These are phyloP conservation scores for Pythium guiyangense DNA, from an alignment of 352 stramenopile species.

Conservation along the genomic window DNA sequence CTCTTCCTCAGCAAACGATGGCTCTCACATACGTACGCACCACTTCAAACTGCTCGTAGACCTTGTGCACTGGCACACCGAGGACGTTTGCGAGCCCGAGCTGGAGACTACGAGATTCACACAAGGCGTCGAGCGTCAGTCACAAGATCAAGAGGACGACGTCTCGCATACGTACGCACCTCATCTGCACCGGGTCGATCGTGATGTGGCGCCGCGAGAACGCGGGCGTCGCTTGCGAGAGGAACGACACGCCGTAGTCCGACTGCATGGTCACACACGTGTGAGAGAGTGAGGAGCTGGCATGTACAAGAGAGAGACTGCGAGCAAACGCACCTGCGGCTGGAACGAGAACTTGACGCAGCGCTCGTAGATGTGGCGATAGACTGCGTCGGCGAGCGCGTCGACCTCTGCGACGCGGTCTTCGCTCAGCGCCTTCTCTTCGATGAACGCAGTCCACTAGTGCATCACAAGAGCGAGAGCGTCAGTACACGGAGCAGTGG, in stretches of 20 bases:
- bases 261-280: conserved; percentile 34
- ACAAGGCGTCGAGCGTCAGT: neutral
- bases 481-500: neutral
- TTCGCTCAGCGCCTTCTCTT: conserved; percentile 51
- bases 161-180: conserved; percentile 20
- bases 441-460: conserved; percentile 66
- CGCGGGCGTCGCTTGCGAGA: conserved; percentile 47
- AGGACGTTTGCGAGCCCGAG: conserved; percentile 72
- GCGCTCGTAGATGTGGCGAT: conserved; percentile 74
- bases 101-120: conserved; percentile 39
- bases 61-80: conserved; percentile 50
- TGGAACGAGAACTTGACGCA: conserved; percentile 71
- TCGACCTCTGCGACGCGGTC: conserved; percentile 53
- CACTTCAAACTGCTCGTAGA: conserved; percentile 78
- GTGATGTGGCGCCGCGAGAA: conserved; percentile 57
- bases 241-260: conserved; percentile 76
- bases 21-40: conserved; percentile 19
- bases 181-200: conserved; percentile 78
- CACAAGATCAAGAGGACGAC: no score
- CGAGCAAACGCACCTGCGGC: conserved; percentile 47
- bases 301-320: neutral
- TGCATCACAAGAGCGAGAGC: neutral
- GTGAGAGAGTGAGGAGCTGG: neutral
- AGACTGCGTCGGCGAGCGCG: conserved; percentile 65
- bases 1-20: neutral